These are phyloP conservation scores for Trichoderma sp. DNA, from an alignment of 2,329 filamentous ascomycete genomes.

Conservation along the genomic window DNA sequence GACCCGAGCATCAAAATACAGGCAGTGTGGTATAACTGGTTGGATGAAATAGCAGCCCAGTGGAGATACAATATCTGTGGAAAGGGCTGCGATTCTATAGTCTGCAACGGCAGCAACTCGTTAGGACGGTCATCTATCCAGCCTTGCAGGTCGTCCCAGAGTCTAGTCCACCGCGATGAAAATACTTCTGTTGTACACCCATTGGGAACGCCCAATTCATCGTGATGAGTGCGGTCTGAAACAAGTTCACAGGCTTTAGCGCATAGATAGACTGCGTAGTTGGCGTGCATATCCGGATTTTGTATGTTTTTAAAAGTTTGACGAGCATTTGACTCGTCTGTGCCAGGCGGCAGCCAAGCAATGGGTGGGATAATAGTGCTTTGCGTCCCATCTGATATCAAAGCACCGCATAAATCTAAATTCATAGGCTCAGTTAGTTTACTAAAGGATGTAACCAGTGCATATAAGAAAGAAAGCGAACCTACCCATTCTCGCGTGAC, in stretches of 20 bases:
- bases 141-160: constrained; percentile 49
- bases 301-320: neutral
- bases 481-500: constrained; percentile 7
- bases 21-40: constrained; percentile 55
- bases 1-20: constrained; percentile 49
- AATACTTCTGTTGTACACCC: constrained; percentile 41
- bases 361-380: neutral
- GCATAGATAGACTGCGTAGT: constrained; percentile 56
- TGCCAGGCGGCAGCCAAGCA: neutral
- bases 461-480: neutral
- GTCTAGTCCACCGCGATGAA: constrained; percentile 41
- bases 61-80: constrained; percentile 51
- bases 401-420: neutral
- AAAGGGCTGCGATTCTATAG: constrained; percentile 43
- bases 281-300: constrained; percentile 54
- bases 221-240: constrained; percentile 45
- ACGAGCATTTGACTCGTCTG: neutral
- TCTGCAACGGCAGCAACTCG: constrained; percentile 46
- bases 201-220: constrained; percentile 46
- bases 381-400: constrained; percentile 6
- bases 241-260: constrained; percentile 51
- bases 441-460: neutral
- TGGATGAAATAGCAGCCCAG: constrained; percentile 54
- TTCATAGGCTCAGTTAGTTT: neutral
- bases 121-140: constrained; percentile 47